Evolutionary conservation across 2,329 filamentous ascomycete genomes (phyloP).

Genomic region (Colletotrichum limetticola): DNA sequence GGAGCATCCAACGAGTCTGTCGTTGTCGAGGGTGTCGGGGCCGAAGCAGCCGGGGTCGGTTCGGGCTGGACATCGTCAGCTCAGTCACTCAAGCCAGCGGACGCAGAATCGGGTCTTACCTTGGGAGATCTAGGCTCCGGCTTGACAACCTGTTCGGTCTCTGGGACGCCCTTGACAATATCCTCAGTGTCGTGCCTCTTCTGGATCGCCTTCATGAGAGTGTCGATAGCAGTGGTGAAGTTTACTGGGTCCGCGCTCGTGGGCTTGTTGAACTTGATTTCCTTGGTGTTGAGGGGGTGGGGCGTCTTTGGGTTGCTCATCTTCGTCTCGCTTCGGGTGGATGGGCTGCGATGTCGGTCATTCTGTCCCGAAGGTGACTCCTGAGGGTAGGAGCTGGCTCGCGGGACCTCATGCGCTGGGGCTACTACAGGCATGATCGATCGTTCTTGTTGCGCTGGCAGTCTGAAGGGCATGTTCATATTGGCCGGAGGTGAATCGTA

Average conservation of each 20-base stretch:
- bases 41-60: background rate
- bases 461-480: constrained; percentile 47
- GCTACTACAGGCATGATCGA: constrained; percentile 29
- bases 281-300: constrained; percentile 47
- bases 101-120: background rate
- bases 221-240: constrained; percentile 87
- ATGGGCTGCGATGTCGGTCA: constrained; percentile 30
- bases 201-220: constrained; percentile 90
- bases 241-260: constrained; percentile 62
- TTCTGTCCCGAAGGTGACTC: constrained; percentile 19
- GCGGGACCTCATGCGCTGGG: constrained; percentile 22
- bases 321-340: constrained; percentile 28
- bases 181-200: constrained; percentile 62
- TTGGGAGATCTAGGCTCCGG: constrained; percentile 23
- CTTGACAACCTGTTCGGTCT: constrained; percentile 27
- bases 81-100: background rate
- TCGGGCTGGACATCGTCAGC: background rate
- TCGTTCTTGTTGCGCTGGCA: constrained; percentile 42
- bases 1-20: constrained; percentile 15
- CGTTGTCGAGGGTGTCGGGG: background rate
- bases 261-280: constrained; percentile 57
- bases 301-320: constrained; percentile 29
- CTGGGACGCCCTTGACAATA: constrained; percentile 37
- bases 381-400: constrained; percentile 31
- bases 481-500: constrained; percentile 51